Base-by-base conservation (phyloP, 169 alveolate species). In the Cryptosporidium viatorum region DNA sequence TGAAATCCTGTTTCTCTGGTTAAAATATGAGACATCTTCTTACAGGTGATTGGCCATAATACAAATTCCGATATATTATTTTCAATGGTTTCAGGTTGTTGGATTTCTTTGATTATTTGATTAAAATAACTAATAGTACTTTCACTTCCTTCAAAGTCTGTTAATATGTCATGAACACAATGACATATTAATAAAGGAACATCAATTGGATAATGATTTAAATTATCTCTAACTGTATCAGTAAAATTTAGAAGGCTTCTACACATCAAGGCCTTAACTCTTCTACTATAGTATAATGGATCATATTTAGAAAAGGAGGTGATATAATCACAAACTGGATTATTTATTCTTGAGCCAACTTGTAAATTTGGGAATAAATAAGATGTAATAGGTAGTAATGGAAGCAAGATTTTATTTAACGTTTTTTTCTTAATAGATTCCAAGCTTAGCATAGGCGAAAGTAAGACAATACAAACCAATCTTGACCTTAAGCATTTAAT, bases 81-180 rank as follows among this genome's bases (percentile, higher is more conserved):
- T n/a, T 35, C 37, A 3, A 18, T 70, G 9, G 41, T 10, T 26
- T 71, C 85, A 29, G 21, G 14, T 9, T 51, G 35, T 16, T 51
- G 26, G 31, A 29, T 51, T 23, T 71, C 21, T 7, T 65, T 26
- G 23, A 65, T n/a, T n/a, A 48, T 18, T 37, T 43, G 41, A 39
- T 35, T 59, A 26, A 80, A n/a, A 23, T 26, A 23, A 16, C 26
- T 31, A 43, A 80, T 80, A 18, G 80, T 80, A 12, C 31, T 55
- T 48, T 65, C 65, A 41, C 89, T 80, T 26, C 89, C 89, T n/a
- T 80, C 80, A 59, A 80, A 80, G 35, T 80, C 89, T 4, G 89
- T 80, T 50, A 80, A n/a, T 18, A 74, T 45, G 50, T 80, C 89
- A 33, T 80, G 89, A 9, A 80, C 75, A 62, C 89, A 80, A 33